Conservation (phyloP, 225 moss, liverwort and hornwort genomes). For the Physcomitrium patens region DNA sequence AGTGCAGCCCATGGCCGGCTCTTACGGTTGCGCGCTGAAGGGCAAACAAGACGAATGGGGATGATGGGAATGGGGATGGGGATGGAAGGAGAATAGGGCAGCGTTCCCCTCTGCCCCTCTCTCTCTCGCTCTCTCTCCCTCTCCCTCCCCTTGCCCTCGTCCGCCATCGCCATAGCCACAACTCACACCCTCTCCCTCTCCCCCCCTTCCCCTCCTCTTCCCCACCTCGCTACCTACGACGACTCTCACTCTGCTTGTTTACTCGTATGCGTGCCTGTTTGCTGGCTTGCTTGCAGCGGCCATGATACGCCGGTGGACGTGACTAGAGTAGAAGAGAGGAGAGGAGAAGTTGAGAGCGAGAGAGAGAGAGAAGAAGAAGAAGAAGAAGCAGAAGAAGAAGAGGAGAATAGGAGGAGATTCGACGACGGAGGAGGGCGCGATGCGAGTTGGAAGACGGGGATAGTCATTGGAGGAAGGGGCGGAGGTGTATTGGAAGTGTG, state of each 20-base stretch:
- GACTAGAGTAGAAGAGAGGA: neutral
- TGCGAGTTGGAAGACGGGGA: constrained; percentile 30
- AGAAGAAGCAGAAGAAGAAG: too few species aligned
- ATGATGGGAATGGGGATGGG: neutral
- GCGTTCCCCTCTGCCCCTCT: too few species aligned
- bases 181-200: too few species aligned
- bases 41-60: too few species aligned
- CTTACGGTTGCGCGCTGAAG: constrained; percentile 31
- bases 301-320: neutral
- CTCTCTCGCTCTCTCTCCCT: too few species aligned
- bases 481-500: neutral
- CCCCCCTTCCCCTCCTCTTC: neutral
- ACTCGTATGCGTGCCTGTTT: too few species aligned
- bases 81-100: constrained; percentile 9
- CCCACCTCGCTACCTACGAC: too few species aligned
- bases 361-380: too few species aligned
- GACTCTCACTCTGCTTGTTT: too few species aligned
- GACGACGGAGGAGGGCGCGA: constrained; percentile 1
- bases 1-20: neutral
- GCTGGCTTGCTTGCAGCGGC: neutral
- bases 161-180: constrained; percentile 16
- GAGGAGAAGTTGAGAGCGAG: neutral
- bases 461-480: constrained; percentile 15
- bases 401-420: neutral
- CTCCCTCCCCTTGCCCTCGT: neutral